A percentile compares a stretch with the other conserved stretches of the same genome.
phyloP scores from a whole-genome alignment of 2,329 filamentous ascomycete genomes.

The Aureobasidium lini region DNA sequence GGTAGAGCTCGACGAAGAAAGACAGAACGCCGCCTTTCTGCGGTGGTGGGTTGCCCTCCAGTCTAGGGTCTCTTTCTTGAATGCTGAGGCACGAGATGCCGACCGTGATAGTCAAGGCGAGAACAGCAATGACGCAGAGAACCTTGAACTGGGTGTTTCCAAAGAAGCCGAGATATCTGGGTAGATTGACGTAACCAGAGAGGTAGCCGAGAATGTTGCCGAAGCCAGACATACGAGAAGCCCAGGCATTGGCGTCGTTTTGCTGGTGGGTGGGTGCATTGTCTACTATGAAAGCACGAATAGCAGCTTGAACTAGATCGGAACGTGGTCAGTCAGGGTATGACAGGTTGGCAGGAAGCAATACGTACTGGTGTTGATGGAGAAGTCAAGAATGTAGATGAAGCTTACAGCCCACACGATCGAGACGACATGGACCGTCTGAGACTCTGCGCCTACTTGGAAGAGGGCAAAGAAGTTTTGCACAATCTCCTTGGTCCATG shows the following conservation, averaged over 20 bases:
- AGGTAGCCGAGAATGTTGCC: conserved; percentile 90
- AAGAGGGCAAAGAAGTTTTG: conserved; percentile 59
- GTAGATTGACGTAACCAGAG: conserved; percentile 76
- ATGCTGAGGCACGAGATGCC: conserved; percentile 62
- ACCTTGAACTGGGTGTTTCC: conserved; percentile 89
- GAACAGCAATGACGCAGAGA: conserved; percentile 74
- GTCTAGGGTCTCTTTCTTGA: conserved; percentile 70
- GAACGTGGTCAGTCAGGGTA: conserved; percentile 1
- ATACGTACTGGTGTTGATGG: conserved; percentile 76
- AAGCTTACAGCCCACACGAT: conserved; percentile 76
- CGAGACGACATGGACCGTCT: conserved; percentile 55
- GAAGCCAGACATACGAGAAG: conserved; percentile 74
- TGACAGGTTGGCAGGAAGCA: background rate
- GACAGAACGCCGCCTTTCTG: conserved; percentile 59
- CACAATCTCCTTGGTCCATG: conserved; percentile 50
- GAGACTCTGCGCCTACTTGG: conserved; percentile 59
- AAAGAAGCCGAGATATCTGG: conserved; percentile 66
- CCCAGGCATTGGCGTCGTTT: conserved; percentile 90
- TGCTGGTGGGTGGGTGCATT: conserved; percentile 89
- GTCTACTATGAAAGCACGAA: conserved; percentile 89
- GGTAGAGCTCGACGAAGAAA: conserved; percentile 74
- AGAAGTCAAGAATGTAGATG: conserved; percentile 87
- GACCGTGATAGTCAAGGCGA: conserved; percentile 64
- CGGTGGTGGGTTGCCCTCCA: conserved; percentile 56
- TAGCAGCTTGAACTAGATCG: conserved; percentile 69